A percentile compares a stretch with the other conserved stretches of the same genome.
These are phyloP conservation scores for Drechslera avenae DNA, from an alignment of 2,329 filamentous ascomycete genomes.

Conservation along the genomic window DNA sequence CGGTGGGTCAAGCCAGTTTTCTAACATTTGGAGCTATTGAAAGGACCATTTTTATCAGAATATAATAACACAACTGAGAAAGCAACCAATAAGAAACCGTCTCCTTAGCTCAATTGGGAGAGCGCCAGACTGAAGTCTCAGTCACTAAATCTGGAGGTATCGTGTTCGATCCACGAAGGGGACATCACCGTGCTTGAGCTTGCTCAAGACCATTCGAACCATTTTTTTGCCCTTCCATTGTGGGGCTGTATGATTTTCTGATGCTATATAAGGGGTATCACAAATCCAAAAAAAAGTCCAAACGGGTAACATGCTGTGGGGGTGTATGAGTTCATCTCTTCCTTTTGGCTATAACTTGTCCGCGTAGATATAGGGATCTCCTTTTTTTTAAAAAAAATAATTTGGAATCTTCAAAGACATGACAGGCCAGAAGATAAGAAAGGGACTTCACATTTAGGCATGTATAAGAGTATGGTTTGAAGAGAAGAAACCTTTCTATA, in stretches of 20 bases:
- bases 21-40: too few relatives aligned
- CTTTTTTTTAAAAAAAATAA: too few relatives aligned
- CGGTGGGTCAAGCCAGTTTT: not conserved
- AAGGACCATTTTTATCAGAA: too few relatives aligned
- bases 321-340: too few relatives aligned
- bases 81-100: constrained; percentile 24
- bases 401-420: too few relatives aligned
- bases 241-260: too few relatives aligned
- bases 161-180: constrained; percentile 31
- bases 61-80: not conserved
- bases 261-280: too few relatives aligned
- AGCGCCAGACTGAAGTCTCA: constrained; percentile 41
- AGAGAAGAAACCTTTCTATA: constrained; percentile 1
- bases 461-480: not conserved
- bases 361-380: too few relatives aligned
- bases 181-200: constrained; percentile 22
- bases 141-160: constrained; percentile 41
- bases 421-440: not conserved
- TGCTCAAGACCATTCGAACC: constrained; percentile 15
- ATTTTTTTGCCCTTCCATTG: constrained; percentile 8
- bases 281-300: too few relatives aligned
- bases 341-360: not conserved
- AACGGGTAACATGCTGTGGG: too few relatives aligned
- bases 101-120: constrained; percentile 42
- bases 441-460: not conserved